Evolutionary conservation across 306 rosid species (phyloP).

Genomic region (Lupinus albus): DNA sequence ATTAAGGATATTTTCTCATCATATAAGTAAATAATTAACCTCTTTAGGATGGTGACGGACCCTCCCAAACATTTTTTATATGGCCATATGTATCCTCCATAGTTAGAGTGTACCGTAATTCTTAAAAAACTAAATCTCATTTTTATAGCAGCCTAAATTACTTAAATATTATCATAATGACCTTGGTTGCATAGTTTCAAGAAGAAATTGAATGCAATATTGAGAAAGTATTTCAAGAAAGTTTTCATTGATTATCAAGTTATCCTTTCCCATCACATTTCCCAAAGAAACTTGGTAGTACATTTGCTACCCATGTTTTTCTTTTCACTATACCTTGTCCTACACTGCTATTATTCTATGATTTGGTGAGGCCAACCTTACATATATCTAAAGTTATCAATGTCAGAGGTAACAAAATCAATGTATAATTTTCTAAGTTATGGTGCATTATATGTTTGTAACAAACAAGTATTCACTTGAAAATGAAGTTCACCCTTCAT

Average conservation of each 20-base stretch:
- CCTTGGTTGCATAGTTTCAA: background rate
- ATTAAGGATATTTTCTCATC: too few relatives aligned
- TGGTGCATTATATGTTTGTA: slow-evolving; percentile 17
- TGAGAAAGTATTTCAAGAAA: slow-evolving; percentile 23
- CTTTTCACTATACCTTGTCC: slow-evolving; percentile 40
- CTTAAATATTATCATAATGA: too few relatives aligned
- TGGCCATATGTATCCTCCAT: too few relatives aligned
- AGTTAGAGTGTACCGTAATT: background rate
- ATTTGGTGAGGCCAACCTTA: slow-evolving; percentile 33
- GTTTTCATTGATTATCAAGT: slow-evolving; percentile 19
- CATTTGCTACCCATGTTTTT: slow-evolving; percentile 32
- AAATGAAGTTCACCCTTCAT: slow-evolving; percentile 24
- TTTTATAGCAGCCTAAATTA: too few relatives aligned
- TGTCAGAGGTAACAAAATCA: slow-evolving; percentile 30
- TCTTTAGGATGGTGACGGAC: too few relatives aligned
- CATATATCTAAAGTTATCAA: slow-evolving; percentile 28
- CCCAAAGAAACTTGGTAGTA: slow-evolving; percentile 37
- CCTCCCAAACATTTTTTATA: too few relatives aligned
- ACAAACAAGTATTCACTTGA: slow-evolving; percentile 30
- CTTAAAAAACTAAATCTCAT: background rate
- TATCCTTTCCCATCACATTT: slow-evolving; percentile 46
- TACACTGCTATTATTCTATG: slow-evolving; percentile 4
- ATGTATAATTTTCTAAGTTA: slow-evolving; percentile 20
- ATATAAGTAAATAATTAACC: too few relatives aligned
- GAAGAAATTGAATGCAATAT: slow-evolving; percentile 20